Conservation (phyloP, 495 filamentous ascomycete genomes). For the Schizothecium vesticola region DNA sequence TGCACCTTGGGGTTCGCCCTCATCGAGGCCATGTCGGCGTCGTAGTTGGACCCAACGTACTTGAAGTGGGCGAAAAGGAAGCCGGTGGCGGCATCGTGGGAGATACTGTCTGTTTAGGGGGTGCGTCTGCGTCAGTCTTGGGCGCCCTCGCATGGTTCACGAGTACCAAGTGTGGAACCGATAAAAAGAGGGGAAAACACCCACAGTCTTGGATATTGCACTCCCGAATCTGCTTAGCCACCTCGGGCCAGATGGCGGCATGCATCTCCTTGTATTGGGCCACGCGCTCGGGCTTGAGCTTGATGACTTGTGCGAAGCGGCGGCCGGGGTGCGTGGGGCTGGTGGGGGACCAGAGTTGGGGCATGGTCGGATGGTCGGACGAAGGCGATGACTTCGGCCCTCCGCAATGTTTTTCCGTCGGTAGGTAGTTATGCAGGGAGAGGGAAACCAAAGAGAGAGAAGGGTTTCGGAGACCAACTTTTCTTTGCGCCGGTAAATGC, state of each 20-base stretch:
- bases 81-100: slow-evolving; percentile 54
- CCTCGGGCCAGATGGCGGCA: slow-evolving; percentile 67
- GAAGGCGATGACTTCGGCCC: not conserved
- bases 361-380: not conserved
- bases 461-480: not conserved
- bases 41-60: slow-evolving; percentile 64
- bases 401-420: not conserved
- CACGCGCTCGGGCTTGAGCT: slow-evolving; percentile 59
- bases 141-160: not conserved
- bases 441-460: not conserved
- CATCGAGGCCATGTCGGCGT: slow-evolving; percentile 68
- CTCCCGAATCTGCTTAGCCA: slow-evolving; percentile 64
- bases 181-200: slow-evolving; percentile 10
- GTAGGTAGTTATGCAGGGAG: not conserved
- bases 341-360: slow-evolving; percentile 5
- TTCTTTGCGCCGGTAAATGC: not conserved
- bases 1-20: slow-evolving; percentile 60
- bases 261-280: slow-evolving; percentile 68
- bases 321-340: slow-evolving; percentile 31
- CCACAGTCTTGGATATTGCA: slow-evolving; percentile 69
- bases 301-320: slow-evolving; percentile 63
- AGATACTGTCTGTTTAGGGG: slow-evolving; percentile 59
- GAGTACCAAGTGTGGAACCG: not conserved
- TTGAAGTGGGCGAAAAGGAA: slow-evolving; percentile 70
- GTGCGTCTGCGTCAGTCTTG: not conserved